Percentiles rank a stretch among this genome's conserved stretches.
Conservation (phyloP, 108 stramenopile genomes). For the Chaetoceros muelleri region DNA sequence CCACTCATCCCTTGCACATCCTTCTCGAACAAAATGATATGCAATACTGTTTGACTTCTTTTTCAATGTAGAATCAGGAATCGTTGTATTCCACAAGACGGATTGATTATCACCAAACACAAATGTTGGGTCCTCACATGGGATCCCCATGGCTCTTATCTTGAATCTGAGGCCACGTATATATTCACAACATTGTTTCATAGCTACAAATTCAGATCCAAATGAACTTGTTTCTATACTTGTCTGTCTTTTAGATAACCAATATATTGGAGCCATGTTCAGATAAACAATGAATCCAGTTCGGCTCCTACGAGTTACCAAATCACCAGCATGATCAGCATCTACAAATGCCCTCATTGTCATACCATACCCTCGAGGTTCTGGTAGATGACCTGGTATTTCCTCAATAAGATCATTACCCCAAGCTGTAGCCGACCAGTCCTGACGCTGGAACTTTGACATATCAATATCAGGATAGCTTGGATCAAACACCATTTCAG, state of each 20-base stretch:
- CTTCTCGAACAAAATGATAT: constrained; percentile 32
- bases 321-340: no score
- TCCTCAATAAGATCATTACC: constrained; percentile 16
- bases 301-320: constrained; percentile 13
- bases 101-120: no score
- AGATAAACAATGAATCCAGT: constrained; percentile 20
- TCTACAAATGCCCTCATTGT: constrained; percentile 13
- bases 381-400: constrained; percentile 18
- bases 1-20: no score
- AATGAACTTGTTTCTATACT: no score
- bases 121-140: no score
- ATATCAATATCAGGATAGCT: constrained; percentile 19
- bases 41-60: no score
- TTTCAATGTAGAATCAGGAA: constrained; percentile 31
- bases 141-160: constrained; percentile 41
- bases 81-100: constrained; percentile 17
- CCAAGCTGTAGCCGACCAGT: constrained; percentile 19
- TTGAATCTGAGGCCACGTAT: constrained; percentile 46
- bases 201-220: constrained; percentile 34
- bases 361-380: constrained; percentile 15
- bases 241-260: constrained; percentile 31
- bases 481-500: constrained; percentile 39
- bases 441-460: no score
- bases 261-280: constrained; percentile 22
- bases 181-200: constrained; percentile 32